These are phyloP conservation scores for Aspergillus tanneri DNA, from an alignment of 2,329 filamentous ascomycete species.

Conservation along the genomic window DNA sequence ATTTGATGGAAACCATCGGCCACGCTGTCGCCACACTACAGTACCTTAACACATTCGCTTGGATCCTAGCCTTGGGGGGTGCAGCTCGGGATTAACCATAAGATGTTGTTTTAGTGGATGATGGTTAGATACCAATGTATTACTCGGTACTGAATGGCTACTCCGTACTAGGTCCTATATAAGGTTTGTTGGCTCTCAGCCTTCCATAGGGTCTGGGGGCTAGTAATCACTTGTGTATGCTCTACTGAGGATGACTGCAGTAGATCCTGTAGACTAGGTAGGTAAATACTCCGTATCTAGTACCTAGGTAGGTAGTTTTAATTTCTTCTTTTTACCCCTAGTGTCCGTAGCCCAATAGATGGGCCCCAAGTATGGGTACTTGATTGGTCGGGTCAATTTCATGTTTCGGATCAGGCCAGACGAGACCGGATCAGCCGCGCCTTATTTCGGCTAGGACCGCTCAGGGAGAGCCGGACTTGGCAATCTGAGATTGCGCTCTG, in stretches of 20 bases:
- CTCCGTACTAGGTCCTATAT: no score
- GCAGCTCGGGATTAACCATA: neutral
- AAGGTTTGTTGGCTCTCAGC: no score
- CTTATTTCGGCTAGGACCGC: conserved; percentile 8
- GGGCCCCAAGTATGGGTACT: neutral
- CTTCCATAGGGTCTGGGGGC: no score
- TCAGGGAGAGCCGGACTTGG: neutral
- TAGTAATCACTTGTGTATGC: neutral
- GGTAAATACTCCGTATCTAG: no score
- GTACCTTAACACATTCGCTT: conserved; percentile 5
- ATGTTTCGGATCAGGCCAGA: conserved; percentile 11
- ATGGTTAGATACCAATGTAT: no score
- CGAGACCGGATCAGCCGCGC: conserved; percentile 16
- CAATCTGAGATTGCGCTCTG: no score
- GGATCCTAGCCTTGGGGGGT: neutral
- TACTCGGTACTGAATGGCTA: no score
- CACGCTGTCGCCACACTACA: conserved; percentile 2
- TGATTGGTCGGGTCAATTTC: conserved; percentile 5
- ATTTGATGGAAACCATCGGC: neutral
- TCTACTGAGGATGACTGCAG: neutral
- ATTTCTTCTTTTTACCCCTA: no score
- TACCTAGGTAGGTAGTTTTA: no score
- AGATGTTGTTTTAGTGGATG: neutral
- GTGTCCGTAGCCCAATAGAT: neutral
- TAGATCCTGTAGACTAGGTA: neutral